Conservation (phyloP, 306 rosid species). For the Lathyrus oleraceus region DNA sequence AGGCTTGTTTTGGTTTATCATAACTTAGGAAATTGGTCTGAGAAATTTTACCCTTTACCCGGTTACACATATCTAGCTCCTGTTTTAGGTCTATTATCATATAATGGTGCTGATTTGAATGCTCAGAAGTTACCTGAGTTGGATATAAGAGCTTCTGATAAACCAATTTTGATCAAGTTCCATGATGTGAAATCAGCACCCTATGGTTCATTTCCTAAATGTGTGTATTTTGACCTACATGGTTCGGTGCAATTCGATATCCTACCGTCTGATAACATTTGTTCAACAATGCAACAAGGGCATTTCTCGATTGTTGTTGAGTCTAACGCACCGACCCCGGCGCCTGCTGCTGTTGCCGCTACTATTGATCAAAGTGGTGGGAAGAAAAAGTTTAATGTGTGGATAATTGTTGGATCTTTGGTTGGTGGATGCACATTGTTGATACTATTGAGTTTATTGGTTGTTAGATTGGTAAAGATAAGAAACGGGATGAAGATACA, state of each 20-base stretch:
- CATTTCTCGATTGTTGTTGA: constrained; percentile 61
- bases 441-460: constrained; percentile 36
- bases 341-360: constrained; percentile 39
- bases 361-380: background rate
- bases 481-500: constrained; percentile 40
- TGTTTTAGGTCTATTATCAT: constrained; percentile 59
- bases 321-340: constrained; percentile 49
- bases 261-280: constrained; percentile 45
- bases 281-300: constrained; percentile 55
- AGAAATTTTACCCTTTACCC: constrained; percentile 60
- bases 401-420: constrained; percentile 45
- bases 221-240: constrained; percentile 58
- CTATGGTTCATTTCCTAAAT: constrained; percentile 42
- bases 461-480: constrained; percentile 28
- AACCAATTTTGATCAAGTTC: constrained; percentile 56
- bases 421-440: constrained; percentile 43
- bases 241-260: constrained; percentile 64
- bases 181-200: constrained; percentile 32
- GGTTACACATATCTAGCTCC: constrained; percentile 61
- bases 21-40: constrained; percentile 63
- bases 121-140: constrained; percentile 58
- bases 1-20: constrained; percentile 67
- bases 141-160: constrained; percentile 50
- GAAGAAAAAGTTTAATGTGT: constrained; percentile 34
- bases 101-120: constrained; percentile 48